Evolutionary conservation across 805 yeast species (phyloP), one percentile per base, ranked within the genome.

Genomic region (Spencermartinsiella europaea): DNA sequence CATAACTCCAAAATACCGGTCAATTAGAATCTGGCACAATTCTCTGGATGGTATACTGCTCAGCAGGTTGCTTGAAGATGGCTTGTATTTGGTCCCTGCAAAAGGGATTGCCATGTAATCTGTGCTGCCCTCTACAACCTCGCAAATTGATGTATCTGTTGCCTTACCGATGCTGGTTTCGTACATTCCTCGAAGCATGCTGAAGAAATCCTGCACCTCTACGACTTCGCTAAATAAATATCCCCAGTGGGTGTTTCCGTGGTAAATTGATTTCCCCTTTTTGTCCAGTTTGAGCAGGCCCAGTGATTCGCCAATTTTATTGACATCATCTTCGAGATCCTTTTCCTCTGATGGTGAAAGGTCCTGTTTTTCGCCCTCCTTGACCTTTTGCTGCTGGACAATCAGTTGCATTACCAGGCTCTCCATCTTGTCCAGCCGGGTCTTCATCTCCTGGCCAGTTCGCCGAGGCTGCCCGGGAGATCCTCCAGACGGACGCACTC

Each of bases 181-280:
- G 20, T 43, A 43, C 4, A 44, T 49, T 15, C 45, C 40, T 3
- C 53, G 47, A 19, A 46, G 39, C 10, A 35, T 37, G n/a, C 36
- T 21, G 28, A 59, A 50, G 14, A 59, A 53, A 17, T 51, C 49
- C 20, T 50, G 58, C 14, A 57, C 49, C 21, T 53, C 56, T 2
- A 49, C 38, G 4, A 60, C 55, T 42, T 62, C 66, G 34, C 57
- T 54, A 25, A 63, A 51, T 34, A 63, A 42, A 27, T 58, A 57
- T 3, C 60, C 64, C 67, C 67, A 63, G 41, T 63, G 65, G 1
- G 66, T 60, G 35, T 59, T 65, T 8, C 67, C 67, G 38, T 63
- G 66, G 46, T 63, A 63, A 19, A 62, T 47, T 7, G 62, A 53
- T 36, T 63, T 55, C 12, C 67, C 67, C 40, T 55, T 48, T 12